phyloP scores from a whole-genome alignment of 2,329 filamentous ascomycete genomes.

The Xylaria sp. region DNA sequence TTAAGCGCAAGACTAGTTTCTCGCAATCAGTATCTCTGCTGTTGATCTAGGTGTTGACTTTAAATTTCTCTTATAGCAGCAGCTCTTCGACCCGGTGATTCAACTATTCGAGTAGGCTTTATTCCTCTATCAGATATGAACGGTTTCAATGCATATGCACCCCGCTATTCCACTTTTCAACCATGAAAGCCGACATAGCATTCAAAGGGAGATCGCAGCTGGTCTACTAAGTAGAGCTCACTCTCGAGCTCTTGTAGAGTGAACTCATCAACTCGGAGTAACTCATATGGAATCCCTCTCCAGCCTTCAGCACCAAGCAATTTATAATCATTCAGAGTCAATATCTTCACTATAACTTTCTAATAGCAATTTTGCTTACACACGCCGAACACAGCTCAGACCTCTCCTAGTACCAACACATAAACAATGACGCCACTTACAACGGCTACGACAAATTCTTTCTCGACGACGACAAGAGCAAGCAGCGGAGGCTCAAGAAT shows the following conservation, averaged over 20 bases:
- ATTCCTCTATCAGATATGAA: too few species aligned
- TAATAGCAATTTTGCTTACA: neutral
- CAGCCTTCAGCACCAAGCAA: neutral
- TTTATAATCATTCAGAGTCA: neutral
- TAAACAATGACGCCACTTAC: slow-evolving; percentile 15
- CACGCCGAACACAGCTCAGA: neutral
- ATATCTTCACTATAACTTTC: neutral
- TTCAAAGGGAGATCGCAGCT: too few species aligned
- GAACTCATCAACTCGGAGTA: slow-evolving; percentile 13
- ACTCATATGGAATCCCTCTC: neutral
- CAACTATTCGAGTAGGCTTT: too few species aligned
- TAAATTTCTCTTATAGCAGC: too few species aligned
- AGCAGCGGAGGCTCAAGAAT: neutral
- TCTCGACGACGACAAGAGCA: slow-evolving; percentile 15
- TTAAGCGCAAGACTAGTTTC: too few species aligned
- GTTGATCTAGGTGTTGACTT: too few species aligned
- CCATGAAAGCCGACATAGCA: too few species aligned
- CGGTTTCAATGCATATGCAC: too few species aligned
- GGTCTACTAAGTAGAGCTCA: neutral
- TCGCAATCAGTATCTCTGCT: too few species aligned
- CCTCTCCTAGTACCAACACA: neutral
- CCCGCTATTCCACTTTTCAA: too few species aligned
- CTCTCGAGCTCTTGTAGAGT: neutral
- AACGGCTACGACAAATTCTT: slow-evolving; percentile 4
- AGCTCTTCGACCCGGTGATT: too few species aligned